phyloP scores from a whole-genome alignment of 164 flowering plant genomes.

The Umbilicus rupestris region DNA sequence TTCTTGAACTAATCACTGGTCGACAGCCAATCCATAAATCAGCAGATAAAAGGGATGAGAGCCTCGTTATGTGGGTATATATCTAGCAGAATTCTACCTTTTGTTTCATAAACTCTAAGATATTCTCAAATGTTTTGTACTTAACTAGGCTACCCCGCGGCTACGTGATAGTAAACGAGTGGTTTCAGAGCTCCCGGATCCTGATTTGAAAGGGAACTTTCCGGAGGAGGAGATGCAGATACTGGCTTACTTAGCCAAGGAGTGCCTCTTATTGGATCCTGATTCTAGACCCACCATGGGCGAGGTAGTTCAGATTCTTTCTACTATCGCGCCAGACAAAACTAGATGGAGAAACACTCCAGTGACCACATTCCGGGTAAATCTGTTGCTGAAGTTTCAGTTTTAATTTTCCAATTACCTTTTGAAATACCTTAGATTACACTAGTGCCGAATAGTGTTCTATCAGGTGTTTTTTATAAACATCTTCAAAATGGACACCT shows the following conservation, averaged over 20 bases:
- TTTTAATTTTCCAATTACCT: background rate
- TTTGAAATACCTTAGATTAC: background rate
- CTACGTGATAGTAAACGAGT: conserved; percentile 60
- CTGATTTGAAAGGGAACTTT: conserved; percentile 55
- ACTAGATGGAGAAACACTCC: conserved; percentile 45
- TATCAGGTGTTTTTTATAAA: background rate
- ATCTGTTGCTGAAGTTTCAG: background rate
- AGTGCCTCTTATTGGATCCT: conserved; percentile 84
- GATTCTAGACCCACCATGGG: conserved; percentile 89
- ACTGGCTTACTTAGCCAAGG: conserved; percentile 90
- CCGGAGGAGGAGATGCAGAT: conserved; percentile 84
- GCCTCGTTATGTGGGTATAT: conserved; percentile 91
- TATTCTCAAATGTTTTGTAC: background rate
- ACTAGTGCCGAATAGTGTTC: no score
- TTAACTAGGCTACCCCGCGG: conserved; percentile 62
- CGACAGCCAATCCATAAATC: conserved; percentile 67
- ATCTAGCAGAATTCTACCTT: background rate
- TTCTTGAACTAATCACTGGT: conserved; percentile 86
- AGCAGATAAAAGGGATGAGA: conserved; percentile 57
- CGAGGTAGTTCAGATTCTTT: conserved; percentile 90
- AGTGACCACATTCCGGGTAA: conserved; percentile 49
- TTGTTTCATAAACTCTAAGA: no score
- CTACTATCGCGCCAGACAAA: conserved; percentile 65
- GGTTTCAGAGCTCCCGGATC: conserved; percentile 69
- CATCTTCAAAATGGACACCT: background rate